Percentiles rank a stretch among this genome's conserved stretches.
These are phyloP conservation scores for Aaosphaeria arxii DNA, from an alignment of 2,329 filamentous ascomycete genomes.

Conservation along the genomic window DNA sequence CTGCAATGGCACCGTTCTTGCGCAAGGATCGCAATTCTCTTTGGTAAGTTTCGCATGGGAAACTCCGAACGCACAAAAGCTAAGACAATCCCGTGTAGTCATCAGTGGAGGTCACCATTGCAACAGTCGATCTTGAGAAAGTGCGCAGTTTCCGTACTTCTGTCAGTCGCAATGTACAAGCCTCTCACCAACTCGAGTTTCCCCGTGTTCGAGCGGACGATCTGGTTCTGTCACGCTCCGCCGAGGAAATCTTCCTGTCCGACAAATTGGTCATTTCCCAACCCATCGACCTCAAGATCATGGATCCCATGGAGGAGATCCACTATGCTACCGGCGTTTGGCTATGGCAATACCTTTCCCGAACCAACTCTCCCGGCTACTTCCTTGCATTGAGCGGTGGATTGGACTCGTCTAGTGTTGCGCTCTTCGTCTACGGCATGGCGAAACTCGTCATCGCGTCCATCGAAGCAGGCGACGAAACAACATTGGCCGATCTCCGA, in stretches of 20 bases:
- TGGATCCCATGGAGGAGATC: slow-evolving; percentile 60
- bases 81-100: not conserved
- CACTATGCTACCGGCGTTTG: slow-evolving; percentile 63
- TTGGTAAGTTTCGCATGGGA: too few relatives aligned
- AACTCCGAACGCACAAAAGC: too few relatives aligned
- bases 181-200: slow-evolving; percentile 49
- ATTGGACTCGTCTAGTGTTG: slow-evolving; percentile 59
- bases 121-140: slow-evolving; percentile 63
- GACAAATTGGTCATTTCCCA: not conserved
- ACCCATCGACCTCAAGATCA: not conserved
- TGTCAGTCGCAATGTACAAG: slow-evolving; percentile 57
- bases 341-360: slow-evolving; percentile 62
- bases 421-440: slow-evolving; percentile 51
- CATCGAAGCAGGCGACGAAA: slow-evolving; percentile 48
- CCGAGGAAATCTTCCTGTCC: not conserved
- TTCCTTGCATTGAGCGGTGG: slow-evolving; percentile 59
- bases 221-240: not conserved
- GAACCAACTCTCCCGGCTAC: slow-evolving; percentile 53
- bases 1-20: slow-evolving; percentile 60
- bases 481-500: slow-evolving; percentile 54
- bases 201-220: not conserved
- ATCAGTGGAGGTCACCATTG: slow-evolving; percentile 53
- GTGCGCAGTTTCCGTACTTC: slow-evolving; percentile 61
- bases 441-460: slow-evolving; percentile 56
- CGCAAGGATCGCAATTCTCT: slow-evolving; percentile 65